A percentile compares a stretch with the other conserved stretches of the same genome.
Evolutionary conservation across 2,329 filamentous ascomycete genomes (phyloP).

Genomic region (Boeremia lycopersici): DNA sequence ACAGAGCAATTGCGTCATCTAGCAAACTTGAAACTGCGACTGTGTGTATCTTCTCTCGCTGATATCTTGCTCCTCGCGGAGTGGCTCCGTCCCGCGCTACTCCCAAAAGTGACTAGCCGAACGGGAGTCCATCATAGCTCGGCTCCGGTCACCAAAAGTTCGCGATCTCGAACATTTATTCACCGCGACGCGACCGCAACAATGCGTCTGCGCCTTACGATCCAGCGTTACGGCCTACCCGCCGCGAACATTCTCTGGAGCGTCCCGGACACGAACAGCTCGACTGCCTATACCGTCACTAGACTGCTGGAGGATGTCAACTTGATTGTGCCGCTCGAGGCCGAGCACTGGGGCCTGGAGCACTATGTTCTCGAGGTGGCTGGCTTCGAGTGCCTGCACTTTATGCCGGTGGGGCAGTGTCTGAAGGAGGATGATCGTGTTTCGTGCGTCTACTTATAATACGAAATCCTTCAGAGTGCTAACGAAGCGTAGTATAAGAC

Average conservation of each 20-base stretch:
- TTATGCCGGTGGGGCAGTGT: slow-evolving; percentile 70
- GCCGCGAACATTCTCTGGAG: slow-evolving; percentile 47
- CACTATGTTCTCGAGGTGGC: slow-evolving; percentile 84
- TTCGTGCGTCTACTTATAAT: slow-evolving; percentile 60
- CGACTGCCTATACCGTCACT: slow-evolving; percentile 64
- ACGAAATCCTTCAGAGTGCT: background rate
- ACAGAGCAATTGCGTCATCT: slow-evolving; percentile 14
- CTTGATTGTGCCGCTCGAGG: slow-evolving; percentile 80
- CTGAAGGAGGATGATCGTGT: slow-evolving; percentile 85
- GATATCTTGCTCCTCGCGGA: slow-evolving; percentile 11
- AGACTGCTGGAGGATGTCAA: slow-evolving; percentile 80
- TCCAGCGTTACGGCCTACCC: slow-evolving; percentile 47
- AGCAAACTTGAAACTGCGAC: slow-evolving; percentile 2
- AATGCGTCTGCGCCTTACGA: slow-evolving; percentile 47
- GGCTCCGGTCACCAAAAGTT: slow-evolving; percentile 20
- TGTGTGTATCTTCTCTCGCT: background rate
- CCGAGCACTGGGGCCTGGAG: slow-evolving; percentile 81
- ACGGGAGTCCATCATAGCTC: slow-evolving; percentile 4
- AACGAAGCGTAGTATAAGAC: slow-evolving; percentile 67
- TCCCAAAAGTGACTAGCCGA: slow-evolving; percentile 13
- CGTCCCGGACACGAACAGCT: slow-evolving; percentile 40
- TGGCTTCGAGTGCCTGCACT: slow-evolving; percentile 87
- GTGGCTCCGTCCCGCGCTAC: slow-evolving; percentile 7
- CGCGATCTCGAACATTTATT: background rate
- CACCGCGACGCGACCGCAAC: slow-evolving; percentile 16